Evolutionary conservation across 2,329 filamentous ascomycete genomes (phyloP), one percentile per base, ranked within the genome.

Genomic region (Ophiostoma piceae): DNA sequence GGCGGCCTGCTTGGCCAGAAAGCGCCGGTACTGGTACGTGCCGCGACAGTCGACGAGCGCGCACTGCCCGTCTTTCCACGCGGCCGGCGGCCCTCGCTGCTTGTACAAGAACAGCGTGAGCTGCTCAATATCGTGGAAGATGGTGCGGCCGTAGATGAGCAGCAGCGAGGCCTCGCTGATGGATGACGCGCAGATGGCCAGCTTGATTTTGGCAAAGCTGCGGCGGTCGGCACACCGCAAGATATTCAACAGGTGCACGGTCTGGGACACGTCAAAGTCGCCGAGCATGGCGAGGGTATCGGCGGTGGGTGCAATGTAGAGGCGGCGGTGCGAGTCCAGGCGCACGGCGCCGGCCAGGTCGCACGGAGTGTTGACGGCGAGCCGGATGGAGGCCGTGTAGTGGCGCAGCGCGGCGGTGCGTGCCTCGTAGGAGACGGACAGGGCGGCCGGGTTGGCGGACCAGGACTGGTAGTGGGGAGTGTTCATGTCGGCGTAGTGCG

Each of bases 241-340:
- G 60, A 64, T 67, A 47, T 41, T 54, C 29, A 71, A 32, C 37
- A 71, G 51, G 22, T 68, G 32, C 62, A 7, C 73, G 70, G 29
- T 64, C 26, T 70, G 70, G 22, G 47, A 43, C 35, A 74, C 75
- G 64, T 76, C 73, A 29, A 76, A 69, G 8, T 77, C 75, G 11
- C 78, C 78, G 8, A 79, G 73, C 70, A 80, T 37, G 4, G 74
- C 76, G 8, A 79, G 74, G 16, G 76, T 76, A 71, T 80, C 78
- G 72, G 71, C 7, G 77, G 77, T 47, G 77, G 77, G 77, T 47
- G 77, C 74, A 12, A 80, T 66, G 68, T 79, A 77, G 19, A 80
- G 73, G 2, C 73, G 73, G 39, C 74, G 73, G 60, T 73, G 71
- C 54, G 71, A 67, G 66, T 72, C 68, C 4, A 69, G 68, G 12